These are phyloP conservation scores for Geotrichum cucujoidarum DNA, from an alignment of 1,139 yeast species.

Conservation along the genomic window DNA sequence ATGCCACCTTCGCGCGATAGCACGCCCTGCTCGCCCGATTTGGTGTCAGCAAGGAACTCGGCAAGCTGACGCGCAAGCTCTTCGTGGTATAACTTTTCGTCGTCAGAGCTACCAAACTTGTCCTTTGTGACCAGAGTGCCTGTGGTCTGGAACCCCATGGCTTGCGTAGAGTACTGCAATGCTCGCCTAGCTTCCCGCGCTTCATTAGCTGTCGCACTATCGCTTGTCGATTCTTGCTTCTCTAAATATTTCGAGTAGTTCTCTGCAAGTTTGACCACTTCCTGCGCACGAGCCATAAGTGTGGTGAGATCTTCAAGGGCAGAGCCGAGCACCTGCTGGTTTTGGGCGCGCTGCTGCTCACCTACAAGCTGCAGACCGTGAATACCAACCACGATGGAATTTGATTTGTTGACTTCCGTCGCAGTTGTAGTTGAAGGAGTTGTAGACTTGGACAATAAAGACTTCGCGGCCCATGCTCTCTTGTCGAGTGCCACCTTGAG, in stretches of 20 bases:
- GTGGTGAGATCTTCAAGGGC: slow-evolving; percentile 77
- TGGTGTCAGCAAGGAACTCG: slow-evolving; percentile 42
- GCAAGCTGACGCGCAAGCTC: slow-evolving; percentile 55
- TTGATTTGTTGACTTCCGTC: no score
- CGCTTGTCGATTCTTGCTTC: slow-evolving; percentile 20
- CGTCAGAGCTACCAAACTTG: slow-evolving; percentile 32
- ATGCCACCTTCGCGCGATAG: slow-evolving; percentile 50
- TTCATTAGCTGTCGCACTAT: slow-evolving; percentile 5
- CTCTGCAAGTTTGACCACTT: slow-evolving; percentile 57
- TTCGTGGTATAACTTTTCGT: slow-evolving; percentile 40
- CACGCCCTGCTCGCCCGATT: slow-evolving; percentile 36
- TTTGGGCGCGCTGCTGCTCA: slow-evolving; percentile 52
- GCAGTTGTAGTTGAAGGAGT: neutral
- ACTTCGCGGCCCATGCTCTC: slow-evolving; percentile 24
- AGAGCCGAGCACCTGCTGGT: slow-evolving; percentile 57
- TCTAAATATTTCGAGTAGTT: slow-evolving; percentile 41
- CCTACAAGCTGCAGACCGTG: slow-evolving; percentile 63
- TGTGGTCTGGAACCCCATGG: slow-evolving; percentile 30
- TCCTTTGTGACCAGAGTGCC: slow-evolving; percentile 36
- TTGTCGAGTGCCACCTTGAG: slow-evolving; percentile 27
- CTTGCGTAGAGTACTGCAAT: slow-evolving; percentile 32
- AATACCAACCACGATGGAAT: slow-evolving; percentile 47
- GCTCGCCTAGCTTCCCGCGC: slow-evolving; percentile 29
- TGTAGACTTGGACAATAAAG: neutral
- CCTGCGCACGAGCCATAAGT: slow-evolving; percentile 71